Evolutionary conservation across 148 eudicot species (phyloP), one percentile per base, ranked within the genome.

Genomic region (Rhododendron henanense): DNA sequence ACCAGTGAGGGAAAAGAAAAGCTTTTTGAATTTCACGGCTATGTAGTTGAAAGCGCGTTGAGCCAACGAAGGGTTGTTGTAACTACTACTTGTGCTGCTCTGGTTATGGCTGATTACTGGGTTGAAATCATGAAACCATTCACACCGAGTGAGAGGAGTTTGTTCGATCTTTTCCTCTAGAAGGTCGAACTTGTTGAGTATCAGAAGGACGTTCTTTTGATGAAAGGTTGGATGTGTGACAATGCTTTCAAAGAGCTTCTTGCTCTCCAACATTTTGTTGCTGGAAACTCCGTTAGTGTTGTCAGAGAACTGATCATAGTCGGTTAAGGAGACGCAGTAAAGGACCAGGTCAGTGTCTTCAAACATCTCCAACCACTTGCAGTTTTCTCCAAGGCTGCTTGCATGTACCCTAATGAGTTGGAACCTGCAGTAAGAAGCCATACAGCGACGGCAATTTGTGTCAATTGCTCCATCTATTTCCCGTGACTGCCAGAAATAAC

Each of bases 341-440:
- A 95, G 77, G 83, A 96, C 91, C 0, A 96, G 87, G 33, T 87
- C 85, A 15, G 89, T 87, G 51, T 93, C 94, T 91, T 94, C 96
- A 69, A 96, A 96, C 98, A 94, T 96, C 88, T 89, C 93, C 50
- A 96, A 48, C 98, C 94, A 94, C 87, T 93, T 96, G 93, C 95
- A 92, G 82, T 93, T 92, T 84, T 93, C 84, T 86, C 98, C 97
- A 1, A 96, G 92, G 89, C 91, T 89, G 87, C 91, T 91, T 47
- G 93, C 47, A 39, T 85, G 89, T 63, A 93, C 90, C 89, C 97
- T 88, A 10, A 92, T 89, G 47, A 96, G 90, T 88, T 94, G 90
- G 85, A 83, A 94, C 83, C 94, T 94, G 92, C 81, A 75, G 23
- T 47, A 35, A 18, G n/a, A 73, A 82, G 79, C 28, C 13, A 50